Base-by-base conservation (phyloP, 371 early-diverging fungal species). In the Apophysomyces elegans region DNA sequence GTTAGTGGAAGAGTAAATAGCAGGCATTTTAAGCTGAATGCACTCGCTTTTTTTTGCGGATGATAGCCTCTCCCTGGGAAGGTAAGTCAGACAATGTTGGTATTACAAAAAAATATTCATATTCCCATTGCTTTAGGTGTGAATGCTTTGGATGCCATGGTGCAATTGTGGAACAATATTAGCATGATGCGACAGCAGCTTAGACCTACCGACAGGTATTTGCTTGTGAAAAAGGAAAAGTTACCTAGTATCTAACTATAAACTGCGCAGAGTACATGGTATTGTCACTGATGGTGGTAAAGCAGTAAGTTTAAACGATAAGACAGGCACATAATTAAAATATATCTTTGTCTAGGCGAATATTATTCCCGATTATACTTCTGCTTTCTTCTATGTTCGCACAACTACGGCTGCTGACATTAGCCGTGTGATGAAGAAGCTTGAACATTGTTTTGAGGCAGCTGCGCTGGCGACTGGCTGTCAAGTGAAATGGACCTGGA, bases 401-500 rank as follows among this genome's bases (percentile, higher is more conserved):
- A 81, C 93, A 0, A 81, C 79, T 8, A 74, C 68, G 56, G 62
- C 70, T 5, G 67, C 54, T 0, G 85, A 90, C 26, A 71, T 91
- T 8, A 59, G 65, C 7, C 74, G 76, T 26, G 59, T 93, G 37
- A 79, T 77, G 61, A 73, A 78, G 37, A 80, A 84, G 35, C 72
- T 92, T 9, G 62, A 85, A 39, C 70, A 71, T 9, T 80, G 84
- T 38, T 87, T 95, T 68, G 81, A 86, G 57, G 89, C 88, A 1
- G 91, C 90, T 18, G 92, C 91, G 9, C 63, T 79, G 38, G 87
- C 92, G 9, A 91, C 91, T 0, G 93, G 93, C 13, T 92, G 92
- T 69, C 83, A 86, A 41, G 87, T 84, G 59, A 87, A 84, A 59
- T 84, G 85, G 56, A 79, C 70, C 3, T 80, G 85, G 78, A 85